Conservation (phyloP, 495 filamentous ascomycete genomes). For the Cudoniella acicularis region DNA sequence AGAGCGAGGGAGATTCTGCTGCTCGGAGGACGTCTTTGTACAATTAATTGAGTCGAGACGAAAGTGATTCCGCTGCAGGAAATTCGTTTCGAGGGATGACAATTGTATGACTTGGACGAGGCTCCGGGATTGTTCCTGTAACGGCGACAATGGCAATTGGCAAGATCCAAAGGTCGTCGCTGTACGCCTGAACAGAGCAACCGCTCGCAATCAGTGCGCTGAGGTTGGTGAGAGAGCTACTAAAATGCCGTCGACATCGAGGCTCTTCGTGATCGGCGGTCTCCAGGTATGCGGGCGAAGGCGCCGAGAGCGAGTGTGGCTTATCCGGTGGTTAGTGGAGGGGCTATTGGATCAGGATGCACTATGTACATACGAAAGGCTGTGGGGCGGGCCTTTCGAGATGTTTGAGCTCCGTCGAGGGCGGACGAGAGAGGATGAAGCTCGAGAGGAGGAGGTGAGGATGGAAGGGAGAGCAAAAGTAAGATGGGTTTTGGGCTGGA, state of each 20-base stretch:
- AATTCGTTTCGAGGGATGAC: constrained; percentile 14
- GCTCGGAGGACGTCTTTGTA: not conserved
- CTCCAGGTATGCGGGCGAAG: not conserved
- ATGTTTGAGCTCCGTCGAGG: not conserved
- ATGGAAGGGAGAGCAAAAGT: not conserved
- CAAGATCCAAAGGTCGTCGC: not conserved
- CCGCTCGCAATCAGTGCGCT: not conserved
- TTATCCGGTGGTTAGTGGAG: not conserved
- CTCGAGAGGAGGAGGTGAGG: not conserved
- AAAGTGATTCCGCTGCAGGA: constrained; percentile 13
- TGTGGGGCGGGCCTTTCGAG: not conserved
- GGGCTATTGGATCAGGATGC: not conserved
- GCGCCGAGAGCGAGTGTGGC: not conserved
- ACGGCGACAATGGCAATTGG: not conserved
- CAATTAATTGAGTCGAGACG: constrained; percentile 14
- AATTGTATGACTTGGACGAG: constrained; percentile 6
- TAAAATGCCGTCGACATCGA: not conserved
- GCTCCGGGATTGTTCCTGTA: not conserved
- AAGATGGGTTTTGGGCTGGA: not conserved
- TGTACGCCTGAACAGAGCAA: not conserved
- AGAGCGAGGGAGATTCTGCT: constrained; percentile 15
- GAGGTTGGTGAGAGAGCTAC: not conserved
- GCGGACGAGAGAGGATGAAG: not conserved
- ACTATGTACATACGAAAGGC: not conserved
- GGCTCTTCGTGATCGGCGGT: not conserved